phyloP scores from a whole-genome alignment of 23 red algal genomes.

The Agarophyton chilense region DNA sequence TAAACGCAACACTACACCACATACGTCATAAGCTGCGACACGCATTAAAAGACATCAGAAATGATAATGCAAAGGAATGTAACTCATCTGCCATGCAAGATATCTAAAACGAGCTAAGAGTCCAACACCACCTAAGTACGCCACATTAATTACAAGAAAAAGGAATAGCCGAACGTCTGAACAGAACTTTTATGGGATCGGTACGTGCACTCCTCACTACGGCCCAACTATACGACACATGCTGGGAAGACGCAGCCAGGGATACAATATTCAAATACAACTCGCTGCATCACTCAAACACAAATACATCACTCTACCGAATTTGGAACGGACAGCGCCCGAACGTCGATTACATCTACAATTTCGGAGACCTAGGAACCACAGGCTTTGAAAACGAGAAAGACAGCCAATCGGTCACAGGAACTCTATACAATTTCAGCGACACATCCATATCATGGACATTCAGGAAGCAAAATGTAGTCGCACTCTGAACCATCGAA shows the following conservation, averaged over 20 bases:
- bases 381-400: background rate
- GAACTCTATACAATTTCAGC: background rate
- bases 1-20: background rate
- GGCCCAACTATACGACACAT: background rate
- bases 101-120: background rate
- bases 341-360: background rate
- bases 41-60: background rate
- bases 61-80: slow-evolving; percentile 17
- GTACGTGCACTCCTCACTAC: background rate
- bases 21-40: background rate
- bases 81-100: background rate
- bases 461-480: background rate
- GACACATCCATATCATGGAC: background rate
- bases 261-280: background rate
- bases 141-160: slow-evolving; percentile 20
- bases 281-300: background rate
- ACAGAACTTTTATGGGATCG: background rate
- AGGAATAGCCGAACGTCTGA: slow-evolving; percentile 8
- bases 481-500: background rate
- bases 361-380: background rate
- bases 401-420: background rate
- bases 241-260: slow-evolving; percentile 1
- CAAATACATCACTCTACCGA: background rate
- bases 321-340: background rate
- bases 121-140: background rate